Evolutionary conservation across 2,329 filamentous ascomycete species (phyloP).

Genomic region (Orbilia oligospora): DNA sequence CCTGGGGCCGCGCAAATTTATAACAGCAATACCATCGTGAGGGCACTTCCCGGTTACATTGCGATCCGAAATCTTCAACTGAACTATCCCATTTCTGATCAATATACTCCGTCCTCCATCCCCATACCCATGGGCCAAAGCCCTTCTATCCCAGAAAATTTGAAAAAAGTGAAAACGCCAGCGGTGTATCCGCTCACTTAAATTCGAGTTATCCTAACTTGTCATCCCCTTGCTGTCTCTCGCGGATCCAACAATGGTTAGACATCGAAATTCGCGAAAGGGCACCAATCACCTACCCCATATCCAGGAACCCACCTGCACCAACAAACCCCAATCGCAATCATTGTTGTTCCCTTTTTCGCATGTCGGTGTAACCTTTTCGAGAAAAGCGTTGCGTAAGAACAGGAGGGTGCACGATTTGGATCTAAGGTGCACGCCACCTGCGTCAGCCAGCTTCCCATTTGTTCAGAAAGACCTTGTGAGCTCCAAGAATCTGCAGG

Average conservation of each 20-base stretch:
- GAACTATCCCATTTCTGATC: background rate
- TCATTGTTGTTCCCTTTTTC: background rate
- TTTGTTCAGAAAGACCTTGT: background rate
- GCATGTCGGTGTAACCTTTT: slow-evolving; percentile 14
- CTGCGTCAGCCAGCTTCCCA: slow-evolving; percentile 35
- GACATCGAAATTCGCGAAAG: slow-evolving; percentile 43
- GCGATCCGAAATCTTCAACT: background rate
- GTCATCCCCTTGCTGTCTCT: slow-evolving; percentile 13
- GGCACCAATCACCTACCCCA: slow-evolving; percentile 41
- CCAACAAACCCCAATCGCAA: slow-evolving; percentile 22
- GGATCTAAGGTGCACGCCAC: slow-evolving; percentile 35
- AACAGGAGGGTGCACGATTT: background rate
- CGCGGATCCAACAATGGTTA: slow-evolving; percentile 21
- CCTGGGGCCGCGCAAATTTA: slow-evolving; percentile 1
- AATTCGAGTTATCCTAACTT: slow-evolving; percentile 13
- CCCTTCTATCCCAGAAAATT: background rate
- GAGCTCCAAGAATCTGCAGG: slow-evolving; percentile 4
- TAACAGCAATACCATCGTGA: background rate
- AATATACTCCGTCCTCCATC: background rate
- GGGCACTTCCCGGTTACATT: background rate
- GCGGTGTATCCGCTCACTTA: slow-evolving; percentile 12
- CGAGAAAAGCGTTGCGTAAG: slow-evolving; percentile 27
- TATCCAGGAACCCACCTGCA: background rate
- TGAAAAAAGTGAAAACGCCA: background rate
- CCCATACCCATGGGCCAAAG: background rate